Evolutionary conservation across 768 basidiomycete species (phyloP), one percentile per base, ranked within the genome.

Genomic region (Leucocoprinus birnbaumii): DNA sequence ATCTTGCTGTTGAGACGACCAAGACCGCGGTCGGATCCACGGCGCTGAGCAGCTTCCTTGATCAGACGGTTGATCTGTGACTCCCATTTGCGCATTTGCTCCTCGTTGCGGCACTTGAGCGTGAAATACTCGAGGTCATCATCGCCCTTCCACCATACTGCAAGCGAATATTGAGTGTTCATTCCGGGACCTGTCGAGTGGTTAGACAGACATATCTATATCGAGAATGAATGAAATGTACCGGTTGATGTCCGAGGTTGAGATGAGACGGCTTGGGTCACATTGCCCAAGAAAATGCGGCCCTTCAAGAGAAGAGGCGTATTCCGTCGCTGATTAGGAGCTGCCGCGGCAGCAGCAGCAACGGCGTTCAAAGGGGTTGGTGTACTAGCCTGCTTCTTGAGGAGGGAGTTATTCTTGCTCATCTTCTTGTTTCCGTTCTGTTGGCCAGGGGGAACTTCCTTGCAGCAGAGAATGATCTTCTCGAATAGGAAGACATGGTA

Each of bases 401-500:
- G 69, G 48, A 98, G 83, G 54, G 91, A 91, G 59, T 91, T 90
- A 65, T 80, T 94, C 78, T 98, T 98, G 61, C 80, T 77, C 37
- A 74, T 75, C 71, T 92, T 91, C 69, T 82, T 84, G 38, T 80
- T 82, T 21, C 80, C 78, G n/a, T 54, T 41, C 19, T 46, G 58
- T 9, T 55, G 55, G 58, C 80, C 84, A 34, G 78, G 75, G 10
- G 80, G 76, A 5, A 89, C 87, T 68, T 98, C 97, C 69, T 98
- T 98, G 79, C 97, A 98, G 72, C 97, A 99, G 19, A 98, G 81
- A 61, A 99, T 94, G 70, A 99, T 99, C 75, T 94, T 94, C 74
- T 98, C 95, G 61, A 99, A 99, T 34, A 99, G 78, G 80, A 98
- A 99, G 55, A 99, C 95, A 62, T 96, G 94, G 64, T 98, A 98